phyloP scores from a whole-genome alignment of 192 early-diverging fungal genomes.

The Rhizophlyctis rosea region DNA sequence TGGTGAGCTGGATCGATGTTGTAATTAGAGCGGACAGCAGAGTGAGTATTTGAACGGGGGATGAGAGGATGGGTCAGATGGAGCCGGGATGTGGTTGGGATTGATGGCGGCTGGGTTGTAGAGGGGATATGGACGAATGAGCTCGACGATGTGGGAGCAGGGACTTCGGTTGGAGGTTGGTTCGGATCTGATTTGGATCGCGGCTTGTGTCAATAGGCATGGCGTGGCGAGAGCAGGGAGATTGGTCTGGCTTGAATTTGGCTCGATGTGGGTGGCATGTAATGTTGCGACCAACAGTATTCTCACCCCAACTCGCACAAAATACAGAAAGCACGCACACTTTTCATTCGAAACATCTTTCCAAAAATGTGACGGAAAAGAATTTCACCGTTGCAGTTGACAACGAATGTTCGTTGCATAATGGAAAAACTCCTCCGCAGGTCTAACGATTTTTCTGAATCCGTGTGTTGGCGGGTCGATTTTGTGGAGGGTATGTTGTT shows the following conservation, averaged over 20 bases:
- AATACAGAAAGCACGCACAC: background rate
- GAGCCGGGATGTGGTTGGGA: too few relatives aligned
- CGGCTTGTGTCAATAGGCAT: too few relatives aligned
- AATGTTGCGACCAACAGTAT: background rate
- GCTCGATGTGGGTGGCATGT: too few relatives aligned
- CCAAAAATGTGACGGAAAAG: constrained; percentile 67
- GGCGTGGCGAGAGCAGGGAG: too few relatives aligned
- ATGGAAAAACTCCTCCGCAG: constrained; percentile 74
- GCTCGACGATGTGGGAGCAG: too few relatives aligned
- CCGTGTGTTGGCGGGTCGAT: constrained; percentile 62
- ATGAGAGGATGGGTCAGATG: too few relatives aligned
- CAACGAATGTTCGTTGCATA: constrained; percentile 68
- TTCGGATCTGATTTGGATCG: too few relatives aligned
- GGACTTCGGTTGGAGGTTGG: too few relatives aligned
- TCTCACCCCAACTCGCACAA: too few relatives aligned
- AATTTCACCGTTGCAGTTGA: constrained; percentile 74
- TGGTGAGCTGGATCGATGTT: constrained; percentile 28
- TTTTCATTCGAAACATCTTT: constrained; percentile 75
- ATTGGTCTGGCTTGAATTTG: too few relatives aligned
- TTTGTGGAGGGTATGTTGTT: constrained; percentile 37
- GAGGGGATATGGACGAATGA: too few relatives aligned
- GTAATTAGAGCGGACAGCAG: constrained; percentile 26
- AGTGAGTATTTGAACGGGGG: constrained; percentile 10
- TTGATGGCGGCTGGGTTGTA: too few relatives aligned
- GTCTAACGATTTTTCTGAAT: constrained; percentile 72